A percentile compares a stretch with the other conserved stretches of the same genome.
Conservation (phyloP, 2,329 filamentous ascomycete genomes). For the Truncatella angustata region DNA sequence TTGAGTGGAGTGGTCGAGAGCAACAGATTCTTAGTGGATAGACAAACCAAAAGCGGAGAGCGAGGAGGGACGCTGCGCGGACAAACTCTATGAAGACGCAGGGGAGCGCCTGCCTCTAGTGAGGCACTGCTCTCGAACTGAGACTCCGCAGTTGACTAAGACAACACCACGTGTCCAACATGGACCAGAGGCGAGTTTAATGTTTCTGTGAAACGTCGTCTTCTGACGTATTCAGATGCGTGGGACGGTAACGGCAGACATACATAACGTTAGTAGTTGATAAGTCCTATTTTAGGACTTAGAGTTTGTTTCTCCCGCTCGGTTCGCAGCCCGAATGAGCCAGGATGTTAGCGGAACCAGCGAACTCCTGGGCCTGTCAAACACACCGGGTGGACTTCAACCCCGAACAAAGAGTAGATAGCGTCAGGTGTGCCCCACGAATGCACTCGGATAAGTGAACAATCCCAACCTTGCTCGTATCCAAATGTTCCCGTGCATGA, state of each 20-base stretch:
- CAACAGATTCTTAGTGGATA: not conserved
- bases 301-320: not conserved
- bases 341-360: no score
- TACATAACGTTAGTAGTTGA: not conserved
- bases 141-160: not conserved
- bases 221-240: not conserved
- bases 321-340: slow-evolving; percentile 1
- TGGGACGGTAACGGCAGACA: not conserved
- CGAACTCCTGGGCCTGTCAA: no score
- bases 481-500: no score
- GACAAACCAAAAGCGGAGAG: slow-evolving; percentile 1
- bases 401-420: no score
- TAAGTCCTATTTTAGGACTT: not conserved
- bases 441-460: no score
- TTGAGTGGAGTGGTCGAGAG: slow-evolving; percentile 4
- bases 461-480: no score
- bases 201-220: not conserved
- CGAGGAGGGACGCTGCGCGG: not conserved
- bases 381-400: no score
- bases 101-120: not conserved
- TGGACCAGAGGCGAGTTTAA: not conserved
- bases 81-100: not conserved
- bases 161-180: not conserved
- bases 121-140: not conserved
- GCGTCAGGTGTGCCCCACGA: no score